Base-by-base conservation (phyloP, 164 flowering plant genomes). In the Stephania japonica region DNA sequence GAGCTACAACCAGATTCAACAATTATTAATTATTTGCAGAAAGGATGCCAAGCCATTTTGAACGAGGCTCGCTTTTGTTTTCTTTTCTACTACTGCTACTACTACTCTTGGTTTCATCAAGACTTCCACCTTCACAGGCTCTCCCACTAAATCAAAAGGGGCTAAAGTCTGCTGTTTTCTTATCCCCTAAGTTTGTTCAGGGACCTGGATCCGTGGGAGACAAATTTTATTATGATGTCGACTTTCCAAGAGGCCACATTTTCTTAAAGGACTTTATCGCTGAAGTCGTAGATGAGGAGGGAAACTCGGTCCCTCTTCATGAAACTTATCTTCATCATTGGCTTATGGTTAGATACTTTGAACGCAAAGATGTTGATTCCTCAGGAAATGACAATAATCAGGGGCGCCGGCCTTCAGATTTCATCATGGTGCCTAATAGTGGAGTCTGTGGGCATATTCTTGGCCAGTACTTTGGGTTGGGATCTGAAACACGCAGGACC, bases 321-420 rank as follows among this genome's bases (percentile, higher is more conserved):
- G 96, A 95, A 73, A 90, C 94, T 70, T 95, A 95, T 84, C 92
- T 93, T 61, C 99, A 95, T 76, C 99, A 95, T 69, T 93, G 98
- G 98, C 70, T 87, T 21, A 77, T 91, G 11, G 61, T 3, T 5
- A 84, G 89, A 74, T 95, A 91, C 81, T 83, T 83, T 70, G 80
- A 71, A 25, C 84, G 72, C 2, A 79, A 75, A 73, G 81, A 73
- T 63, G 73, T 47, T 7, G 69, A 72, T 26, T 53, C 27, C 49
- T 42, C 70, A 8, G 71, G 69, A 18, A 23, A 18, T 16, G 65
- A 56, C 42, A 56, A 24, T 21, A 56, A 56, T 41, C 14, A 26
- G 16, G 65, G 47, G 13, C 75, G 69, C 43, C 59, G 53, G 8
- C 19, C 64, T 8, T 71, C 86, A 4, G 86, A 83, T 25, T 1